Percentiles rank a stretch among this genome's conserved stretches.
Conservation (phyloP, 176 grass and related monocot species). For the Bothriochloa decipiens region DNA sequence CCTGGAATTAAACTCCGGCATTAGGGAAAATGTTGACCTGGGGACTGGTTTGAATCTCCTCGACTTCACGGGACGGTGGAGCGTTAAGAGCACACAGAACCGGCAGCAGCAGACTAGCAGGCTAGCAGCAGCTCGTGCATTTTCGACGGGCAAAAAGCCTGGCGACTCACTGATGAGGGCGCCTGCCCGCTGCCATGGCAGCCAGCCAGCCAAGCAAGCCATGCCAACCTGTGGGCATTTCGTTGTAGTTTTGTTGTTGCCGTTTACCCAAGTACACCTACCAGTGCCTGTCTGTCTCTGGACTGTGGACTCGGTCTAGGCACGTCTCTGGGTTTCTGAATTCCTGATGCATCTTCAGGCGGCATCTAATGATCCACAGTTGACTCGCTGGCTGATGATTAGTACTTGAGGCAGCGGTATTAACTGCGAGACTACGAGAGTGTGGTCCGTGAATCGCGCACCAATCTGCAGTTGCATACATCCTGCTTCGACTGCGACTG, state of each 20-base stretch:
- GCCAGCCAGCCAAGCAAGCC: not conserved
- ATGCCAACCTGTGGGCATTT: conserved; percentile 20
- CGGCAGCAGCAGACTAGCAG: not conserved
- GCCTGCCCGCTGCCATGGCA: not conserved
- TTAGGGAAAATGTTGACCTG: not conserved
- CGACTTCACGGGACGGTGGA: not conserved
- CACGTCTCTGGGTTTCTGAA: conserved; percentile 3
- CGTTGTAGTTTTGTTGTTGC: conserved; percentile 9
- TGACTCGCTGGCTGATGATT: conserved; percentile 2
- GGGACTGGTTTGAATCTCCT: not conserved
- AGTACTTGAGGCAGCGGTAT: not conserved
- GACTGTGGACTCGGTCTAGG: too few species aligned
- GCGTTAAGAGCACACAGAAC: too few species aligned
- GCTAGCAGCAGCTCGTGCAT: not conserved
- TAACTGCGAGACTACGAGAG: not conserved
- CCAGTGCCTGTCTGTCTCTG: not conserved
- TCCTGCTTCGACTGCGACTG: not conserved
- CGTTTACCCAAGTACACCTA: not conserved
- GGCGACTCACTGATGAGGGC: not conserved
- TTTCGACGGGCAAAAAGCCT: not conserved
- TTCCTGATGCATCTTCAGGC: not conserved
- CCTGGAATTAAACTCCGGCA: not conserved
- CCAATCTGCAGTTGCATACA: not conserved
- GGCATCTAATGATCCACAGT: conserved; percentile 37
- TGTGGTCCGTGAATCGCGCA: not conserved